A percentile compares a stretch with the other conserved stretches of the same genome.
phyloP scores from a whole-genome alignment of 768 basidiomycete species.

The Lyophyllum shimeji region DNA sequence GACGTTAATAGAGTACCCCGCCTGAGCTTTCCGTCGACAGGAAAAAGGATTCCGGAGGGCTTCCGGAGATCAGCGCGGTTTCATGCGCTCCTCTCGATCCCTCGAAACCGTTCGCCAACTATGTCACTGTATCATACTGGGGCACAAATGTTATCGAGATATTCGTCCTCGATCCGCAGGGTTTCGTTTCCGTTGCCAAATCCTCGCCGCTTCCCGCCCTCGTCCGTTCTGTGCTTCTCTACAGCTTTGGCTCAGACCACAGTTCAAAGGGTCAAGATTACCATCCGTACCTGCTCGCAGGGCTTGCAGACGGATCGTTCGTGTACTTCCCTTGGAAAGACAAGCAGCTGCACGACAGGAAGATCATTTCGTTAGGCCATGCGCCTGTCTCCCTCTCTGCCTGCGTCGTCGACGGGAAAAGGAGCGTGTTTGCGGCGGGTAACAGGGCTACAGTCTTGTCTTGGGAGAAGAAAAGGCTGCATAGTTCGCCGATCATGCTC shows the following conservation, averaged over 20 bases:
- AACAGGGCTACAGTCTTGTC: slow-evolving; percentile 69
- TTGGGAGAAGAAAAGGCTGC: slow-evolving; percentile 62
- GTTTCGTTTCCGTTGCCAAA: slow-evolving; percentile 32
- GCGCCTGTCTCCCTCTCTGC: slow-evolving; percentile 62
- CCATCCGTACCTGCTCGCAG: slow-evolving; percentile 63
- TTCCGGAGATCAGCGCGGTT: slow-evolving; percentile 66
- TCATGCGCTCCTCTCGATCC: slow-evolving; percentile 60
- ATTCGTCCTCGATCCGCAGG: slow-evolving; percentile 32
- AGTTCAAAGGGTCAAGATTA: slow-evolving; percentile 32
- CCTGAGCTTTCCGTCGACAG: slow-evolving; percentile 9
- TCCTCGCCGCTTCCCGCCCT: slow-evolving; percentile 38
- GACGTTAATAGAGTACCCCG: neutral
- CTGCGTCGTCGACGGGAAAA: slow-evolving; percentile 52
- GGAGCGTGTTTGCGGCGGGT: slow-evolving; percentile 69
- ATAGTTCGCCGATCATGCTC: slow-evolving; percentile 69
- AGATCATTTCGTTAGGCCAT: slow-evolving; percentile 62
- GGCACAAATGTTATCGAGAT: slow-evolving; percentile 62
- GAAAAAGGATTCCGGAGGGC: slow-evolving; percentile 9
- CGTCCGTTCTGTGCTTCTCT: slow-evolving; percentile 48
- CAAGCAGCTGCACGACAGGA: slow-evolving; percentile 45
- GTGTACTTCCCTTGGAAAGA: slow-evolving; percentile 53
- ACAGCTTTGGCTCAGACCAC: slow-evolving; percentile 55
- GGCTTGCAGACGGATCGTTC: slow-evolving; percentile 75
- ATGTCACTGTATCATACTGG: slow-evolving; percentile 78
- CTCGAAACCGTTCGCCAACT: slow-evolving; percentile 40